Conservation (phyloP, 2,329 filamentous ascomycete species). For the Cladosporium austrohemisphaericum region DNA sequence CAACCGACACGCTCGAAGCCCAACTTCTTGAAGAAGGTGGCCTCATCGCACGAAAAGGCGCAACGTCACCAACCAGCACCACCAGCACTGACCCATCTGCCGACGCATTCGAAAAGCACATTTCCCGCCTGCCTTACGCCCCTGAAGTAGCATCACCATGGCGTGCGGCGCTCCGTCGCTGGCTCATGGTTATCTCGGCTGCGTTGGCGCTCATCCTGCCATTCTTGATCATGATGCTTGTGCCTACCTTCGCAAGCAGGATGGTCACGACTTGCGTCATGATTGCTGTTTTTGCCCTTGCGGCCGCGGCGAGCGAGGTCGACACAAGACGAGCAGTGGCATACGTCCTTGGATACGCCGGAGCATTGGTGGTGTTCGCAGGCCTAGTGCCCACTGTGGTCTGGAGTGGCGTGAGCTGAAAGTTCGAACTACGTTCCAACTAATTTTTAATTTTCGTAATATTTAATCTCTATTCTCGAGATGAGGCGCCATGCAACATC, state of each 20-base stretch:
- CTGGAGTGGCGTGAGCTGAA: conserved; percentile 1
- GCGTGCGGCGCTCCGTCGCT: conserved; percentile 2
- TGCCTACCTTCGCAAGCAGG: background rate
- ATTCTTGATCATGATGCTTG: conserved; percentile 14
- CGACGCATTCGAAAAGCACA: conserved; percentile 4
- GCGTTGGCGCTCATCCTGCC: conserved; percentile 12
- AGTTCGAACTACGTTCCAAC: too few species aligned
- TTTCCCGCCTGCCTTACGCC: conserved; percentile 4
- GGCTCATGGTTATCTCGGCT: background rate
- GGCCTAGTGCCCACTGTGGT: background rate
- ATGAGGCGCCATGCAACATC: too few species aligned
- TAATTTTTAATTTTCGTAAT: too few species aligned
- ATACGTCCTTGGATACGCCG: conserved; percentile 7
- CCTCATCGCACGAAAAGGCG: conserved; percentile 15
- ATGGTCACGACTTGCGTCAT: conserved; percentile 4
- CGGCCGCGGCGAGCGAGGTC: conserved; percentile 6
- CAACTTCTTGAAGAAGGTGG: conserved; percentile 23
- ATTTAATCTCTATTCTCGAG: too few species aligned
- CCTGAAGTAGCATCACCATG: background rate
- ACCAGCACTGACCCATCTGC: conserved; percentile 1
- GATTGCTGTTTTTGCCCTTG: conserved; percentile 10
- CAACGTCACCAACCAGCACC: background rate
- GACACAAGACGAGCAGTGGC: conserved; percentile 4
- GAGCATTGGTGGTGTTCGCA: background rate
- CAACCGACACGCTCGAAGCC: conserved; percentile 18